These are phyloP conservation scores for Plasmodium gaboni DNA, from an alignment of 169 alveolate genomes.

Conservation along the genomic window DNA sequence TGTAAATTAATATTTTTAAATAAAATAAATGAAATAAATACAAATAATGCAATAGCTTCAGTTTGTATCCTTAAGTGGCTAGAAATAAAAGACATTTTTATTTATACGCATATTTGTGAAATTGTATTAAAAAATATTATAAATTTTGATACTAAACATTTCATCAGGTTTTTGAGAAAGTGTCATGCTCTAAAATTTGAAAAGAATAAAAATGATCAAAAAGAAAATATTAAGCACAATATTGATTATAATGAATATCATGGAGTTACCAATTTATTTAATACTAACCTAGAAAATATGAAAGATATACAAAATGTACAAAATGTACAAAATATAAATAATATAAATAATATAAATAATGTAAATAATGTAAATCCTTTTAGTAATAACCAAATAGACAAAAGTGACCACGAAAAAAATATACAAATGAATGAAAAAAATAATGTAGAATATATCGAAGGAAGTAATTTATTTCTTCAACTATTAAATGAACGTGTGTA, in stretches of 20 bases:
- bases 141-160: conserved; percentile 2
- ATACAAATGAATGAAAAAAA: neutral
- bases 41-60: conserved; percentile 17
- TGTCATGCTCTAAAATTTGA: conserved; percentile 50
- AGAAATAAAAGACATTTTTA: conserved; percentile 11
- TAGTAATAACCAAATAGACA: neutral
- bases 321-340: neutral
- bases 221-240: neutral
- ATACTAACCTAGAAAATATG: neutral
- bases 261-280: too few species aligned
- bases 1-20: conserved; percentile 30
- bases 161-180: conserved; percentile 50
- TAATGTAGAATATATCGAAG: conserved; percentile 16
- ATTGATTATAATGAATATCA: too few species aligned
- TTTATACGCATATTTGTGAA: conserved; percentile 63
- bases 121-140: conserved; percentile 16
- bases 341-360: neutral
- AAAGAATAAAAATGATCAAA: neutral
- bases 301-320: neutral
- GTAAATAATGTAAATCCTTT: neutral
- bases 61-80: conserved; percentile 45
- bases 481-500: conserved; percentile 19
- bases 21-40: conserved; percentile 34
- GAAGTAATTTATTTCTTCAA: conserved; percentile 31
- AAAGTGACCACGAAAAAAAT: neutral